Percentiles rank a stretch among this genome's conserved stretches.
phyloP scores from a whole-genome alignment of 2,329 filamentous ascomycete species.

The Venturia asperata region DNA sequence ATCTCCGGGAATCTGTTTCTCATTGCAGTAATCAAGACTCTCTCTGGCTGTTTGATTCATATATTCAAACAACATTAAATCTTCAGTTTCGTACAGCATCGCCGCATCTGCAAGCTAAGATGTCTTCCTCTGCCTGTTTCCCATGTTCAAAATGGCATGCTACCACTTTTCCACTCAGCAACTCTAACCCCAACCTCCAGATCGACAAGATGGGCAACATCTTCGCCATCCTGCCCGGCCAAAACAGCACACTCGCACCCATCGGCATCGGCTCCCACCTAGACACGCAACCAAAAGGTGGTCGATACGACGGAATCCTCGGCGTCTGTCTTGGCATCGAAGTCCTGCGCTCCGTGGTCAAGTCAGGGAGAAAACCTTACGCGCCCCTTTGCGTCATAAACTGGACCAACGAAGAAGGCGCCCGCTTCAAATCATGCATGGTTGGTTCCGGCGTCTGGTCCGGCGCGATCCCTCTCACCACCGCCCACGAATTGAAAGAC shows the following conservation, averaged over 20 bases:
- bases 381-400: slow-evolving; percentile 69
- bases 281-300: slow-evolving; percentile 52
- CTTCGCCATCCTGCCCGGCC: slow-evolving; percentile 63
- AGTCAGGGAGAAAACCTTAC: slow-evolving; percentile 60
- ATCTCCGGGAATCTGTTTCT: too few relatives aligned
- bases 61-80: too few relatives aligned
- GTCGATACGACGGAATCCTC: slow-evolving; percentile 69
- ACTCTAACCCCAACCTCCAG: slow-evolving; percentile 36
- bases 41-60: too few relatives aligned
- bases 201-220: slow-evolving; percentile 75
- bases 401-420: slow-evolving; percentile 79
- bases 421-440: slow-evolving; percentile 70
- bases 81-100: too few relatives aligned
- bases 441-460: slow-evolving; percentile 71
- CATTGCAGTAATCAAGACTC: too few relatives aligned
- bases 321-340: slow-evolving; percentile 68
- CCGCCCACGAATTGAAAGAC: slow-evolving; percentile 55
- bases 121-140: too few relatives aligned
- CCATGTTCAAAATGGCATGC: too few relatives aligned
- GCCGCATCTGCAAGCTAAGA: too few relatives aligned
- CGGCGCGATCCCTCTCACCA: slow-evolving; percentile 54
- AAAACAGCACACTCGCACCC: slow-evolving; percentile 52
- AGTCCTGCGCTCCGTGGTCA: slow-evolving; percentile 59
- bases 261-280: slow-evolving; percentile 51
- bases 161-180: background rate